Percentiles rank a stretch among this genome's conserved stretches.
phyloP scores from a whole-genome alignment of 1,139 yeast species.

The Saccharomycopsis crataegensis region DNA sequence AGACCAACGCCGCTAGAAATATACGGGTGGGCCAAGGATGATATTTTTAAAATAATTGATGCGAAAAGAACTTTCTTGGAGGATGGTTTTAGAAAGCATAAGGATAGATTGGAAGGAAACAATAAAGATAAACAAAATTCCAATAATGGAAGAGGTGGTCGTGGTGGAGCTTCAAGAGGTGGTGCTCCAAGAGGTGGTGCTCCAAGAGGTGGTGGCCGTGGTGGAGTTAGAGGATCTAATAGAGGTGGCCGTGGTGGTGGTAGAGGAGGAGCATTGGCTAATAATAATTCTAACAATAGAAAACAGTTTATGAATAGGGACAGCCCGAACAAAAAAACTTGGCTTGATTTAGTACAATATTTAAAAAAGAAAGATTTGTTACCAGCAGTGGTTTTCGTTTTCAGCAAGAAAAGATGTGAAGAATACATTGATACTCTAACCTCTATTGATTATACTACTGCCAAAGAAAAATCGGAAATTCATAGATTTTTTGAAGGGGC shows the following conservation, averaged over 20 bases:
- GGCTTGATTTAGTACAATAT: slow-evolving; percentile 70
- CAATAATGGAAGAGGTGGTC: slow-evolving; percentile 35
- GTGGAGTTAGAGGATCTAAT: slow-evolving; percentile 27
- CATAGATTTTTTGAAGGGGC: slow-evolving; percentile 91
- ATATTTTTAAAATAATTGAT: slow-evolving; percentile 65
- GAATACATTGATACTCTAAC: slow-evolving; percentile 78
- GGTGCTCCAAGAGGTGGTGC: slow-evolving; percentile 33
- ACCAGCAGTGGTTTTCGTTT: slow-evolving; percentile 91
- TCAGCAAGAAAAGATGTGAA: slow-evolving; percentile 89
- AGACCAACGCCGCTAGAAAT: slow-evolving; percentile 95
- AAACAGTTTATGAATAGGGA: slow-evolving; percentile 41
- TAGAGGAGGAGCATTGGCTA: slow-evolving; percentile 32
- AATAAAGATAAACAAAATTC: slow-evolving; percentile 37
- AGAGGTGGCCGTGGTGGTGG: slow-evolving; percentile 32
- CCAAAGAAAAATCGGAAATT: slow-evolving; percentile 80
- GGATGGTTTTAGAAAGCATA: slow-evolving; percentile 55
- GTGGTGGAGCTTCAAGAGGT: slow-evolving; percentile 29
- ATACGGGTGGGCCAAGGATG: slow-evolving; percentile 66
- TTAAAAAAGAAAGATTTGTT: slow-evolving; percentile 58
- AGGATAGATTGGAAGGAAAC: slow-evolving; percentile 40
- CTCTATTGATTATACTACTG: slow-evolving; percentile 72
- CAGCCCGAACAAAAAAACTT: slow-evolving; percentile 72
- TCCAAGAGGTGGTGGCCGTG: slow-evolving; percentile 29
- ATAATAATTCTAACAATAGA: slow-evolving; percentile 26
- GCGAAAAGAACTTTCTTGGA: slow-evolving; percentile 64